Evolutionary conservation across 1,139 yeast genomes (phyloP).

Genomic region (Taphrina sp.): DNA sequence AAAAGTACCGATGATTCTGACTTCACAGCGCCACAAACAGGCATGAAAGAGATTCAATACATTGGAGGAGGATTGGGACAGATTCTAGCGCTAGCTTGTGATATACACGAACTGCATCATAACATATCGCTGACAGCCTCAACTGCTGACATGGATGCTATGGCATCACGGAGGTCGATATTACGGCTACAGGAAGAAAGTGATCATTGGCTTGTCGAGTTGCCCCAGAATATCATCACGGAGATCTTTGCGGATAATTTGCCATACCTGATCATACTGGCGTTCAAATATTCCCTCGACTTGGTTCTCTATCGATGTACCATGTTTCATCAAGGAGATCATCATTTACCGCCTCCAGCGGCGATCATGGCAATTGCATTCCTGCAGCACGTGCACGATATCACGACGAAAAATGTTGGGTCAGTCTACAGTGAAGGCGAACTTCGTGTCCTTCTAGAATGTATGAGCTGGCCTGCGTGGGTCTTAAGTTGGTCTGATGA

Average conservation of each 20-base stretch:
- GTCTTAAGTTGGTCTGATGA: background rate
- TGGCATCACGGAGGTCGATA: background rate
- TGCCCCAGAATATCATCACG: constrained; percentile 14
- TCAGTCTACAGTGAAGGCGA: background rate
- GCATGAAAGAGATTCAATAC: background rate
- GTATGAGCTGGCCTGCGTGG: constrained; percentile 16
- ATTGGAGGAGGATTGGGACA: constrained; percentile 23
- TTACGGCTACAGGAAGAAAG: constrained; percentile 1
- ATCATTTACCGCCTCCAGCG: background rate
- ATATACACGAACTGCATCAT: constrained; percentile 1
- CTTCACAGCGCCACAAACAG: background rate
- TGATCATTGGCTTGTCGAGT: constrained; percentile 2
- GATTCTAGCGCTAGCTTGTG: constrained; percentile 15
- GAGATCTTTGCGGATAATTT: constrained; percentile 10
- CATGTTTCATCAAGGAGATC: background rate
- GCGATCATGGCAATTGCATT: constrained; percentile 14
- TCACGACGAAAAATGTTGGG: background rate
- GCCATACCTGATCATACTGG: constrained; percentile 3
- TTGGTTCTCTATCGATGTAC: constrained; percentile 6
- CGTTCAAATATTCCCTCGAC: constrained; percentile 23
- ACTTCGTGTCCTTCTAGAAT: background rate
- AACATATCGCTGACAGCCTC: background rate
- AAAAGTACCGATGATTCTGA: background rate
- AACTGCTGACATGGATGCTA: background rate
- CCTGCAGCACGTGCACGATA: constrained; percentile 8